Evolutionary conservation across 1,139 yeast species (phyloP).

Genomic region (Magnusiomyces suaveolens): DNA sequence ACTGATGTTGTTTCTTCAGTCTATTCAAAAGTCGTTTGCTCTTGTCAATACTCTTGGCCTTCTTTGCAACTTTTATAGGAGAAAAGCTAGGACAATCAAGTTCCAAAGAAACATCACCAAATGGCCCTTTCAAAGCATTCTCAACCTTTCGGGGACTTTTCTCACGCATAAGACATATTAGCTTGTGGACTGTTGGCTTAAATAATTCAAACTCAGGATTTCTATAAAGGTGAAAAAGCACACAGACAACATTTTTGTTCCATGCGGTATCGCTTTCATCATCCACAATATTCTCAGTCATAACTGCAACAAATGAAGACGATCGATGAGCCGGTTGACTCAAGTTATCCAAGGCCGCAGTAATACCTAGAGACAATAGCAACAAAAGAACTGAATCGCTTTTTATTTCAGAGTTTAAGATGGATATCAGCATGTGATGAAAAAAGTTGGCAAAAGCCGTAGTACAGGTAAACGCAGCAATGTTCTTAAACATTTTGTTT

Average conservation of each 20-base stretch:
- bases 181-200: constrained; percentile 14
- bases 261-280: neutral
- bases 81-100: constrained; percentile 9
- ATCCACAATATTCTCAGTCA: constrained; percentile 7
- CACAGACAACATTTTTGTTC: neutral
- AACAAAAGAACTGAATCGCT: constrained; percentile 41
- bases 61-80: constrained; percentile 14
- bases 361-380: constrained; percentile 59
- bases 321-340: constrained; percentile 6
- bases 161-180: constrained; percentile 14
- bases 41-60: constrained; percentile 41
- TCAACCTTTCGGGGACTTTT: constrained; percentile 10
- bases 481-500: constrained; percentile 27
- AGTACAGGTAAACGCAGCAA: constrained; percentile 31
- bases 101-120: constrained; percentile 9
- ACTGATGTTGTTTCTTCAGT: constrained; percentile 59
- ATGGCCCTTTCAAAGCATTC: neutral
- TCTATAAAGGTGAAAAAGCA: constrained; percentile 5
- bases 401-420: constrained; percentile 14
- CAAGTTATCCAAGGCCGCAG: constrained; percentile 37
- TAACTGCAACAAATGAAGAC: constrained; percentile 7
- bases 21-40: constrained; percentile 70
- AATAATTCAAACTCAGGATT: constrained; percentile 5
- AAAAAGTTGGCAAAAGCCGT: constrained; percentile 29
- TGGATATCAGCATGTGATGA: constrained; percentile 19